Evolutionary conservation across 352 stramenopile genomes (phyloP), one percentile per base, ranked within the genome.

Genomic region (Aphanomyces invadans): DNA sequence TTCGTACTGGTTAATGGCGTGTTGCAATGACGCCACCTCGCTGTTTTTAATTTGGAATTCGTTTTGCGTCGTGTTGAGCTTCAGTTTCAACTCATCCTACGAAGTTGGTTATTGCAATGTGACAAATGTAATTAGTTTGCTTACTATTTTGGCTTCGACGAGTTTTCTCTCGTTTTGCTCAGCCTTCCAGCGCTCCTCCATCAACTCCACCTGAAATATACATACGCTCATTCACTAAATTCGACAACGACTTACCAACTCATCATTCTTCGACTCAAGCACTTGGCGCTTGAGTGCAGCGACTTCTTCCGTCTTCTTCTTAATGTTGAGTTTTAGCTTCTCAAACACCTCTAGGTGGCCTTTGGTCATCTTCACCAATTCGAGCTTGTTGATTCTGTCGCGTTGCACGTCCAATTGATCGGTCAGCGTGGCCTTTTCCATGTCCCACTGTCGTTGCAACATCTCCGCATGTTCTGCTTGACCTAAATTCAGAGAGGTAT

Each of bases 281-380:
- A 36, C 15, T 60, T 60, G 26, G 11, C 21, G 52, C 31, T 29
- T 33, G 11, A 60, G 31, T 12, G 31, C n/a, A 10, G 31, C 26
- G 17, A 62, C 39, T 28, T 62, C 53, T 4, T 62, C 29, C 2
- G 53, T 42, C 23, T 62, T 62, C 53, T 62, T 62, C n/a, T 62
- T 62, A n/a, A 45, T 62, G 53, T 62, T 32, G 29, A 62, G 53
- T 26, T 62, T 62, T 7, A 62, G 25, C 31, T 44, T 62, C 36
- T 62, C 25, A 32, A 62, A 62, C 29, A 62, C 33, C n/a, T 62
- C 53, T 11, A 62, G 28, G 23, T 62, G 53, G 17, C 39, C 25
- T n/a, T 62, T 62, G 17, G 53, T 62, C 53, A 62, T 62, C 31
- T 62, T 62, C 9, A 62, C 53, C 2, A 62, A n/a, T 19, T 62